Evolutionary conservation across 2,329 filamentous ascomycete species (phyloP), one percentile per base, ranked within the genome.

Genomic region (Beauveria medogensis): DNA sequence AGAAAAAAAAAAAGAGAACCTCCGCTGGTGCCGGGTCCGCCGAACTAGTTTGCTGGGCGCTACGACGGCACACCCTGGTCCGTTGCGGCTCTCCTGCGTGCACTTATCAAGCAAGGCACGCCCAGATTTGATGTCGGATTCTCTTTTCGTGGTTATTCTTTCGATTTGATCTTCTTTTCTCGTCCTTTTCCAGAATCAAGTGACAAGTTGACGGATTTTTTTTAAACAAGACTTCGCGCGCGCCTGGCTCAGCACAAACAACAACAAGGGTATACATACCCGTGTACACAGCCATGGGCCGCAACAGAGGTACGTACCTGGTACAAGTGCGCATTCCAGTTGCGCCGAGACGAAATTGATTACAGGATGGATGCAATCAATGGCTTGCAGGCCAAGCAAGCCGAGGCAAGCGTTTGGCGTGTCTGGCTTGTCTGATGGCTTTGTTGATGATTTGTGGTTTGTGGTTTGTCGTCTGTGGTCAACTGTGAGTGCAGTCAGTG

Each of bases 221-320:
- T 9, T 34, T 2, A n/a, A n/a, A n/a, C n/a, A n/a, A n/a, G n/a
- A n/a, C n/a, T n/a, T n/a, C n/a, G n/a, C n/a, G n/a, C n/a, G 14
- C 34, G 34, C 34, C 14, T 6, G 34, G 34, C 14, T 16, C 16
- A 37, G 34, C 2, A 37, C 6, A 16, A 37, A 37, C 14, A 37
- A 37, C 34, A 37, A 37, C 34, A 16, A 37, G 34, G 34, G 34
- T 46, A 50, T 24, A 53, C 57, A 59, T 53, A 59, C 57, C 46
- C 22, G 51, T 18, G 12, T 24, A 60, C 57, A 46, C 37, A 61
- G 44, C 52, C 57, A 63, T 63, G 61, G 61, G 56, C 41, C 61
- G 61, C 51, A 63, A 60, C 30, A 59, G 61, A 63, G 61, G 61
- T 63, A 57, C 56, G 61, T 63, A 54, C 30, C 34, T 60, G 14